Conservation (phyloP, 306 rosid genomes). For the Luffa acutangula region DNA sequence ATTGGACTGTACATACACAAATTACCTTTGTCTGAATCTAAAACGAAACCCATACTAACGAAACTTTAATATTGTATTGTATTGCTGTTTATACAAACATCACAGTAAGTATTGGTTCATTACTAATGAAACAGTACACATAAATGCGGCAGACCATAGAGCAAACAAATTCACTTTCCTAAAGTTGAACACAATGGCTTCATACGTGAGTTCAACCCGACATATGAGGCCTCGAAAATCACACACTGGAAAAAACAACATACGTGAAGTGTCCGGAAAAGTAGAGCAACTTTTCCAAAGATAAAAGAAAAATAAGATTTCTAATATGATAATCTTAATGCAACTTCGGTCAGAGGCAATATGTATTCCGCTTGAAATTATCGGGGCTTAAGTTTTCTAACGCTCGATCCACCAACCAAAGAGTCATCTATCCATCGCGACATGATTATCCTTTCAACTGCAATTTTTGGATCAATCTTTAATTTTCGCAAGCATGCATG, state of each 20-base stretch:
- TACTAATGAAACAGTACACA: background rate
- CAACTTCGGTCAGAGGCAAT: background rate
- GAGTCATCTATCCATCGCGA: background rate
- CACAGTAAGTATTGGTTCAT: background rate
- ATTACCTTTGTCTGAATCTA: conserved; percentile 3
- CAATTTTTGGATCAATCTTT: background rate
- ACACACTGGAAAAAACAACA: background rate
- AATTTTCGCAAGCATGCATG: background rate
- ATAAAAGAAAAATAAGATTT: background rate
- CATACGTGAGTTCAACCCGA: background rate
- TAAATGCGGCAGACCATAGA: background rate
- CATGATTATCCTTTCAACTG: background rate
- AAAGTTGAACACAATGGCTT: background rate
- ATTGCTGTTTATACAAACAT: background rate
- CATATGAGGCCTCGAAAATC: background rate
- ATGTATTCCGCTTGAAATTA: background rate
- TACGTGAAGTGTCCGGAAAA: background rate
- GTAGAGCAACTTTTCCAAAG: background rate
- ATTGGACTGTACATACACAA: conserved; percentile 25
- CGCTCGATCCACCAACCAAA: background rate
- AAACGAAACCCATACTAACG: background rate
- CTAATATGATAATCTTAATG: background rate
- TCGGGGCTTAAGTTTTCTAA: background rate
- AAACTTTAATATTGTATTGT: background rate
- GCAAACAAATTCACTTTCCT: background rate